Evolutionary conservation across 1,284 basidiomycete species (phyloP).

Genomic region (Trametes hirsuta): DNA sequence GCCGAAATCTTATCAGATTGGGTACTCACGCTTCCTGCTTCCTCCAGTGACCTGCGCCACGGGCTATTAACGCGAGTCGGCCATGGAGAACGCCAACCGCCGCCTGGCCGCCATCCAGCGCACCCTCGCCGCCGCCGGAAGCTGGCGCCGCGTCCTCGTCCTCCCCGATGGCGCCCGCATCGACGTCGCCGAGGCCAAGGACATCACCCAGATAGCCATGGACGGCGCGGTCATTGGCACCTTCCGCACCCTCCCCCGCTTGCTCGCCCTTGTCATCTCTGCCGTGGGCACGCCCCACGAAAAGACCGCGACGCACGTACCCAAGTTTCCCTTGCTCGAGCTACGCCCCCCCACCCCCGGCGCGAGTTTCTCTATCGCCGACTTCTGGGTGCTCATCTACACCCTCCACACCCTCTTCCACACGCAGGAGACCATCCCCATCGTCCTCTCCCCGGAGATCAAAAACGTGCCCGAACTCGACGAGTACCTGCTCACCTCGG

Average conservation of each 20-base stretch:
- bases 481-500: slow-evolving; percentile 31
- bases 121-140: background rate
- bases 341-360: slow-evolving; percentile 20
- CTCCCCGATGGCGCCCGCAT: slow-evolving; percentile 25
- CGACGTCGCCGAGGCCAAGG: slow-evolving; percentile 9
- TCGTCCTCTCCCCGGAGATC: slow-evolving; percentile 30
- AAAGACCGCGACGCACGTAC: slow-evolving; percentile 34
- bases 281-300: slow-evolving; percentile 37
- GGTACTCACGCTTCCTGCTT: background rate
- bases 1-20: slow-evolving; percentile 28
- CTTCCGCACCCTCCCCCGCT: slow-evolving; percentile 26
- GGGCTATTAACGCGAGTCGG: background rate
- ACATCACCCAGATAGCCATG: slow-evolving; percentile 21
- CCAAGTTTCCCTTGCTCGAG: slow-evolving; percentile 36
- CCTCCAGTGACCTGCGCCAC: background rate
- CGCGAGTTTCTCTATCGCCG: slow-evolving; percentile 22
- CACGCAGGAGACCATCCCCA: slow-evolving; percentile 36
- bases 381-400: slow-evolving; percentile 37
- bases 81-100: slow-evolving; percentile 14
- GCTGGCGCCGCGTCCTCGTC: slow-evolving; percentile 15
- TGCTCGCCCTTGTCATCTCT: slow-evolving; percentile 32
- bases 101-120: slow-evolving; percentile 9
- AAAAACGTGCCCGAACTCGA: slow-evolving; percentile 20
- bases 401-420: slow-evolving; percentile 35
- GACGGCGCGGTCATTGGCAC: slow-evolving; percentile 19